Evolutionary conservation across 1,284 basidiomycete genomes (phyloP).

Genomic region (Ceratobasidium sp.): DNA sequence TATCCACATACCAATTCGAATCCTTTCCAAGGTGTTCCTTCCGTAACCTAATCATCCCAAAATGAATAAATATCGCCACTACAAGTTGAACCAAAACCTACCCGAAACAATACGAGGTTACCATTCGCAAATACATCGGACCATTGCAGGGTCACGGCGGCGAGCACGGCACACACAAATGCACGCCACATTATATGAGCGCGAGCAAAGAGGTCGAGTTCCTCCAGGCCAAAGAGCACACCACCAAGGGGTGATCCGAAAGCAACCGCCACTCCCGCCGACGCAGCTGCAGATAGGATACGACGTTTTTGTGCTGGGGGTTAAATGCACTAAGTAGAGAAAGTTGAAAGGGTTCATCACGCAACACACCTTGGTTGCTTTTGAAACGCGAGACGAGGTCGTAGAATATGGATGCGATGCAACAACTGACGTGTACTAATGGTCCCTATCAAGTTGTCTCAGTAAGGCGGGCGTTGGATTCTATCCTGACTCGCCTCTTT

Average conservation of each 20-base stretch:
- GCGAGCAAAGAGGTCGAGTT: slow-evolving; percentile 70
- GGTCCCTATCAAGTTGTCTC: slow-evolving; percentile 58
- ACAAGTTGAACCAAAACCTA: slow-evolving; percentile 44
- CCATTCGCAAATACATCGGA: slow-evolving; percentile 74
- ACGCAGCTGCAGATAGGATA: slow-evolving; percentile 68
- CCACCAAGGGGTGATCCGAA: slow-evolving; percentile 78
- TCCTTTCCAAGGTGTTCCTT: slow-evolving; percentile 66
- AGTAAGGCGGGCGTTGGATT: background rate
- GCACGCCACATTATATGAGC: slow-evolving; percentile 78
- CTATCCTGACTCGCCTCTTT: slow-evolving; percentile 61
- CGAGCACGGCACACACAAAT: slow-evolving; percentile 74
- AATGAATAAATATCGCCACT: too few species aligned
- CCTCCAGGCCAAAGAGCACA: slow-evolving; percentile 73
- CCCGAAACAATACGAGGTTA: slow-evolving; percentile 74
- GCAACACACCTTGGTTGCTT: slow-evolving; percentile 62
- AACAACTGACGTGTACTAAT: slow-evolving; percentile 72
- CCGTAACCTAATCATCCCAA: slow-evolving; percentile 67
- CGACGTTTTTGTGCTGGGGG: slow-evolving; percentile 67
- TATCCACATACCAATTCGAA: slow-evolving; percentile 65
- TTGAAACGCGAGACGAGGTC: slow-evolving; percentile 62
- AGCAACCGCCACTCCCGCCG: slow-evolving; percentile 74
- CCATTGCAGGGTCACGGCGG: slow-evolving; percentile 71
- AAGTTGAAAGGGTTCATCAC: background rate
- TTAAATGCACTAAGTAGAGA: background rate
- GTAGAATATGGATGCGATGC: slow-evolving; percentile 65